Conservation (phyloP, 2,329 filamentous ascomycete species). For the Colletotrichum orchidophilum region DNA sequence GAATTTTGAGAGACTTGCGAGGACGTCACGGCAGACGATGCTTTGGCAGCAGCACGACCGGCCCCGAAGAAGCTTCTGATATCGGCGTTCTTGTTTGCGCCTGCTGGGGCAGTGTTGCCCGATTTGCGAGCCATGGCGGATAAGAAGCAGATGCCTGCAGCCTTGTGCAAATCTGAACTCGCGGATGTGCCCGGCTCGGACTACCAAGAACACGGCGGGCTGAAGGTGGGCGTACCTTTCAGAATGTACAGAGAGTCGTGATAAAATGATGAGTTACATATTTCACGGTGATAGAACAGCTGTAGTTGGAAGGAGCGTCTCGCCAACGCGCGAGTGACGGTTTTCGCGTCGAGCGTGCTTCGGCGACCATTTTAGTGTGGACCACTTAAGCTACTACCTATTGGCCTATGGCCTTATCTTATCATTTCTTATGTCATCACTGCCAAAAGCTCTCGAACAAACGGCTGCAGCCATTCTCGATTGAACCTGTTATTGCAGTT, state of each 20-base stretch:
- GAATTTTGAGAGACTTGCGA: background rate
- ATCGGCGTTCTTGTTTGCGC: conserved; percentile 17
- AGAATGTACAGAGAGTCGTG: background rate
- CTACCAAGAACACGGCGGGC: background rate
- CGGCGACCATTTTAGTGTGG: conserved; percentile 14
- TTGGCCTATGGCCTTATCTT: conserved; percentile 13
- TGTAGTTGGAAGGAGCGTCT: conserved; percentile 11
- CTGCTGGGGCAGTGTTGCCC: conserved; percentile 5
- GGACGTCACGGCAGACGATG: background rate
- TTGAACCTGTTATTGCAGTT: background rate
- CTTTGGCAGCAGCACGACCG: background rate
- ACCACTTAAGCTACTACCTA: conserved; percentile 24
- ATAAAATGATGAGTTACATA: conserved; percentile 17
- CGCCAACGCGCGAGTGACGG: conserved; percentile 24
- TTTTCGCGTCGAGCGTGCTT: conserved; percentile 25
- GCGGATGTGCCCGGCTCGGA: too few species aligned
- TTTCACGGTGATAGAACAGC: background rate
- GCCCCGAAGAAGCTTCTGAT: conserved; percentile 25
- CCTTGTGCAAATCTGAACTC: background rate
- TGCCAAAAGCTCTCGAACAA: background rate
- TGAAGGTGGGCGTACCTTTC: background rate
- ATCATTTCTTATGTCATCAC: conserved; percentile 20
- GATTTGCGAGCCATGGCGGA: conserved; percentile 24
- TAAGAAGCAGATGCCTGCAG: background rate
- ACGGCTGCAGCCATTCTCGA: background rate